Conservation (phyloP, 108 stramenopile species). For the Nannochloropsis salina region DNA sequence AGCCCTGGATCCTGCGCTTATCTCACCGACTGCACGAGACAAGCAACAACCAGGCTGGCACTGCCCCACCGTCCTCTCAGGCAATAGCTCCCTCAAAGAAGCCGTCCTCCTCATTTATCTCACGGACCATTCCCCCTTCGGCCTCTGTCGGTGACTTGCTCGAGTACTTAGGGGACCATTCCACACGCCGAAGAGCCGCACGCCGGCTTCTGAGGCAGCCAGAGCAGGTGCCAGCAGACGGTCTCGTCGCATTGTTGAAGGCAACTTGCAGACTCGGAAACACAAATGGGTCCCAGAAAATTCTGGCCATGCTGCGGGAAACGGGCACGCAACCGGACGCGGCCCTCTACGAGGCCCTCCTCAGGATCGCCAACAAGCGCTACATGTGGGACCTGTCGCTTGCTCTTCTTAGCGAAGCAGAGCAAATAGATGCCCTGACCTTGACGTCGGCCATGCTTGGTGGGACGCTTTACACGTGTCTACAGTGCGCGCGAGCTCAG, state of each 20-base stretch:
- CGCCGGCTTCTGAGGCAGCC: not conserved
- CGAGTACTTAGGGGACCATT: constrained; percentile 13
- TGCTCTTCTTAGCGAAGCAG: not conserved
- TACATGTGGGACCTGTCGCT: not conserved
- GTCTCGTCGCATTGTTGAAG: not conserved
- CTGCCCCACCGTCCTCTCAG: not conserved
- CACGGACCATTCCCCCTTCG: not conserved
- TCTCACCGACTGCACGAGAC: not conserved
- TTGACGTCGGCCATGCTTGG: constrained; percentile 12
- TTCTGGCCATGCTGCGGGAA: not conserved
- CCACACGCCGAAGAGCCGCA: not conserved
- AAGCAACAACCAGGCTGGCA: not conserved
- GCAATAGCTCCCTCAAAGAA: not conserved
- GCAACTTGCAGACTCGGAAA: not conserved
- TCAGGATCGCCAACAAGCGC: not conserved
- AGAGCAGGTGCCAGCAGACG: constrained; percentile 11
- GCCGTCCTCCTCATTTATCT: not conserved
- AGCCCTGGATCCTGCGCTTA: not conserved
- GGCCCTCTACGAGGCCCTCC: not conserved
- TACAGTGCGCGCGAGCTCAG: not conserved
- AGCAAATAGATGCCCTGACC: not conserved
- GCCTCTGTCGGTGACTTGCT: not conserved
- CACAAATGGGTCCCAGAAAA: not conserved
- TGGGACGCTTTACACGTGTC: not conserved
- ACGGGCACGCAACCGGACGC: not conserved